A percentile compares a stretch with the other conserved stretches of the same genome.
Conservation (phyloP, 2,329 filamentous ascomycete genomes). For the Aspergillus eucalypticola region DNA sequence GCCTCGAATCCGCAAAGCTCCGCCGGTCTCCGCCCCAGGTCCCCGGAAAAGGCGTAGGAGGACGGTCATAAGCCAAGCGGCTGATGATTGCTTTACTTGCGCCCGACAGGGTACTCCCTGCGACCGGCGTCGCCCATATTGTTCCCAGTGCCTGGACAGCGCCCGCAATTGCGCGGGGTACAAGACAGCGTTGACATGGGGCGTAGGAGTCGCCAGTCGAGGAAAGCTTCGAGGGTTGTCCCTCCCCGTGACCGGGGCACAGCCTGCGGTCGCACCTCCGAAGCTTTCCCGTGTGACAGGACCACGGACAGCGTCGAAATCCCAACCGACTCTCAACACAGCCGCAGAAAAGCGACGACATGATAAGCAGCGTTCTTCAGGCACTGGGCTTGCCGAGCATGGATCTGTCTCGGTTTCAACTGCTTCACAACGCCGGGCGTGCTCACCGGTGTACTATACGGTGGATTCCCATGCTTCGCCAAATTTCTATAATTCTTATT, state of each 20-base stretch:
- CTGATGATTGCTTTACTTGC: conserved; percentile 94
- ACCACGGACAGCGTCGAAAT: neutral
- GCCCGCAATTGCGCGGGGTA: conserved; percentile 94
- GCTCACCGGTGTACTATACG: neutral
- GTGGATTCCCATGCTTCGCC: neutral
- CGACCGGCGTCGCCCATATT: conserved; percentile 89
- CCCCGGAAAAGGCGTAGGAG: conserved; percentile 76
- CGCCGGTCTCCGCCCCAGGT: conserved; percentile 25
- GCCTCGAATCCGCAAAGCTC: conserved; percentile 29
- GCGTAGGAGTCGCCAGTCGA: conserved; percentile 89
- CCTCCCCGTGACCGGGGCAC: conserved; percentile 60
- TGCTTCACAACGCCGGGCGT: neutral
- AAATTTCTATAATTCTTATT: neutral
- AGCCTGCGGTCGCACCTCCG: conserved; percentile 31
- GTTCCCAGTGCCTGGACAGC: conserved; percentile 87
- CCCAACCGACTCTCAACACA: neutral
- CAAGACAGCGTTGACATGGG: conserved; percentile 96
- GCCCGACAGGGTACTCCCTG: conserved; percentile 80
- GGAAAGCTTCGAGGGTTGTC: conserved; percentile 91
- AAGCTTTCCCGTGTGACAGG: conserved; percentile 13
- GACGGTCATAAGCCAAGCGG: conserved; percentile 82
- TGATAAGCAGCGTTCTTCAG: neutral
- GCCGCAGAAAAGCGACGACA: neutral
- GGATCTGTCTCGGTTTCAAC: neutral
- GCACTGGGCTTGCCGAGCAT: neutral